phyloP scores from a whole-genome alignment of 768 basidiomycete genomes.

The Tylopilus plumbeoviolaceoides region DNA sequence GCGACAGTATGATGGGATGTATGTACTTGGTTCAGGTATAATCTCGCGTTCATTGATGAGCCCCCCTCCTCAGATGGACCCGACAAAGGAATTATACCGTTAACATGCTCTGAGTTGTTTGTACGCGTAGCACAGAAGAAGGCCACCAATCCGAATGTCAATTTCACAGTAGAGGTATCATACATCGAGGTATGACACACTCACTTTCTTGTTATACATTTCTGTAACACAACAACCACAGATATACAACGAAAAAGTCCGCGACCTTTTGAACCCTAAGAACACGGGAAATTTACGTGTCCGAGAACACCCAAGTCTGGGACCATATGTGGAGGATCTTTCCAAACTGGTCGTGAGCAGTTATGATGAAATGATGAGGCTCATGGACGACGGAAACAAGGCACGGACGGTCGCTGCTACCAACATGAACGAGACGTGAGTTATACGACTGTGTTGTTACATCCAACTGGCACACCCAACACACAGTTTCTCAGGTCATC shows the following conservation, averaged over 20 bases:
- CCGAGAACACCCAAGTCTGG: conserved; percentile 92
- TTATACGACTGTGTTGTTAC: conserved; percentile 6
- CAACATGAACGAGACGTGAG: conserved; percentile 98
- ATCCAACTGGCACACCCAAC: neutral
- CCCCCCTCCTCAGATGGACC: conserved; percentile 58
- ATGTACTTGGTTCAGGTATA: conserved; percentile 34
- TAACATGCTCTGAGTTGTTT: conserved; percentile 93
- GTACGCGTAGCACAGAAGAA: conserved; percentile 68
- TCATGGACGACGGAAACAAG: conserved; percentile 99
- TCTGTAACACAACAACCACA: conserved; percentile 22
- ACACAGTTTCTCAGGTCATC: conserved; percentile 59
- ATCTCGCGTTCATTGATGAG: conserved; percentile 4
- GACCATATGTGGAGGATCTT: conserved; percentile 98
- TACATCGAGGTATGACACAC: conserved; percentile 75
- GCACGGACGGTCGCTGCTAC: conserved; percentile 97
- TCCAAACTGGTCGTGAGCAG: conserved; percentile 88
- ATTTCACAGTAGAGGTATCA: conserved; percentile 94
- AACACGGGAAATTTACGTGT: conserved; percentile 95
- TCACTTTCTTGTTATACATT: neutral
- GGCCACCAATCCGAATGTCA: conserved; percentile 59
- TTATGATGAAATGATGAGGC: conserved; percentile 96
- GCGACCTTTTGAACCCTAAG: conserved; percentile 95
- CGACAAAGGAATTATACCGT: conserved; percentile 97
- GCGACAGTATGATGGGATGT: conserved; percentile 91
- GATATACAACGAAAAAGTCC: conserved; percentile 98